phyloP scores from a whole-genome alignment of 2,329 filamentous ascomycete species.

The Penicillium sp. region DNA sequence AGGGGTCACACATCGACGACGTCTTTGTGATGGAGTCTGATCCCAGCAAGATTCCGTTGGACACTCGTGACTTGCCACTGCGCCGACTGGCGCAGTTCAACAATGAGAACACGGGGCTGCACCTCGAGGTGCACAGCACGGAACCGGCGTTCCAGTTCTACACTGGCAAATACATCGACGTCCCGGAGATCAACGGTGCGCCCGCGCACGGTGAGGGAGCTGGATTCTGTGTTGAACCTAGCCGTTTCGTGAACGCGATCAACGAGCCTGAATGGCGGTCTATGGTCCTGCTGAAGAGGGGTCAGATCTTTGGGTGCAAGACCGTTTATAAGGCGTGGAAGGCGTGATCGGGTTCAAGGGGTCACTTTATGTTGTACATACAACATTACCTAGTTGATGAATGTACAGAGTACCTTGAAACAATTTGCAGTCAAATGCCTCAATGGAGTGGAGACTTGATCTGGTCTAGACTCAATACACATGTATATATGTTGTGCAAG shows the following conservation, averaged over 20 bases:
- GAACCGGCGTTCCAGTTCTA: slow-evolving; percentile 98
- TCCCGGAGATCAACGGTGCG: slow-evolving; percentile 60
- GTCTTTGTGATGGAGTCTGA: slow-evolving; percentile 78
- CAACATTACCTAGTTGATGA: not conserved
- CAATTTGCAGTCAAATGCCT: not conserved
- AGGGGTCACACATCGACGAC: slow-evolving; percentile 78
- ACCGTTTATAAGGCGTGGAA: slow-evolving; percentile 87
- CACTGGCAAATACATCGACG: slow-evolving; percentile 79
- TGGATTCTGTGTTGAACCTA: slow-evolving; percentile 90
- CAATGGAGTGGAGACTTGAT: not conserved
- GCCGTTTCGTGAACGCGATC: slow-evolving; percentile 82
- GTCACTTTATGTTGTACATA: not conserved
- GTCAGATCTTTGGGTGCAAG: slow-evolving; percentile 75
- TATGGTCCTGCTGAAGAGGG: slow-evolving; percentile 79
- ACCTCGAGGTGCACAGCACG: slow-evolving; percentile 84
- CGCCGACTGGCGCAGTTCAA: slow-evolving; percentile 67
- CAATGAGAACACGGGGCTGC: slow-evolving; percentile 71
- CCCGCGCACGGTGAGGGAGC: slow-evolving; percentile 66
- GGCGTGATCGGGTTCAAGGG: slow-evolving; percentile 28
- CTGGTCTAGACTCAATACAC: no score
- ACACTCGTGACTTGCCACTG: slow-evolving; percentile 65
- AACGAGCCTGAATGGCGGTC: slow-evolving; percentile 78
- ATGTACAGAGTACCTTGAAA: not conserved
- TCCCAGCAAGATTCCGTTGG: slow-evolving; percentile 59
- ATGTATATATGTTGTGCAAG: not conserved